phyloP scores from a whole-genome alignment of 192 early-diverging fungal genomes.

The Backusella psychrophila region DNA sequence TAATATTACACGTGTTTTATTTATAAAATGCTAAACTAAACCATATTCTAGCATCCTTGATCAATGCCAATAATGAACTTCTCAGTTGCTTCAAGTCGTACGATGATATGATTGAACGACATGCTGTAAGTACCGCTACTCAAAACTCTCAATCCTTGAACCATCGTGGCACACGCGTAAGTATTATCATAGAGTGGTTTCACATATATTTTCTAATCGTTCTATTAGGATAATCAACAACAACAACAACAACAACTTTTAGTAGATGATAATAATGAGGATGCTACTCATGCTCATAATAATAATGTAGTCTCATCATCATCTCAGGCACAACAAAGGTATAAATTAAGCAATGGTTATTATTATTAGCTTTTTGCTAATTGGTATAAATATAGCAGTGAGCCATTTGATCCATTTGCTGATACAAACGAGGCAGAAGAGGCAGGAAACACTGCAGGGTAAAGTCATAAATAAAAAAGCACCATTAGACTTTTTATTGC shows the following conservation, averaged over 20 bases:
- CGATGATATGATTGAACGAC: slow-evolving; percentile 56
- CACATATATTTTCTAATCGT: neutral
- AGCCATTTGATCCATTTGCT: slow-evolving; percentile 17
- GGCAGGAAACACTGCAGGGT: neutral
- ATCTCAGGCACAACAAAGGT: neutral
- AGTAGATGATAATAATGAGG: neutral
- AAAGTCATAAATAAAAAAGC: neutral
- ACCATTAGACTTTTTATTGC: neutral
- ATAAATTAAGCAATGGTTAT: neutral
- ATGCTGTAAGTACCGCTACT: slow-evolving; percentile 42
- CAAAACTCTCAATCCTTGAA: slow-evolving; percentile 39
- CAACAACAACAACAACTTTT: neutral
- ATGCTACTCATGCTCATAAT: neutral
- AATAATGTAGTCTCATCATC: neutral
- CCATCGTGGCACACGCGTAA: neutral
- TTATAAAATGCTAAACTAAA: neutral
- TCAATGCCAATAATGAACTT: slow-evolving; percentile 53
- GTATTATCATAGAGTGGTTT: neutral
- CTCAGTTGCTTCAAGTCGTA: slow-evolving; percentile 54
- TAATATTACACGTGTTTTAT: neutral
- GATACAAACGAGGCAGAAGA: slow-evolving; percentile 8
- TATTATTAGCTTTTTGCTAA: neutral
- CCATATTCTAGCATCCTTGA: slow-evolving; percentile 38
- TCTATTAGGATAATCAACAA: slow-evolving; percentile 3
- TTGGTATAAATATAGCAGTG: neutral